Evolutionary conservation across 495 filamentous ascomycete genomes (phyloP).

Genomic region (Annulohypoxylon moriforme): DNA sequence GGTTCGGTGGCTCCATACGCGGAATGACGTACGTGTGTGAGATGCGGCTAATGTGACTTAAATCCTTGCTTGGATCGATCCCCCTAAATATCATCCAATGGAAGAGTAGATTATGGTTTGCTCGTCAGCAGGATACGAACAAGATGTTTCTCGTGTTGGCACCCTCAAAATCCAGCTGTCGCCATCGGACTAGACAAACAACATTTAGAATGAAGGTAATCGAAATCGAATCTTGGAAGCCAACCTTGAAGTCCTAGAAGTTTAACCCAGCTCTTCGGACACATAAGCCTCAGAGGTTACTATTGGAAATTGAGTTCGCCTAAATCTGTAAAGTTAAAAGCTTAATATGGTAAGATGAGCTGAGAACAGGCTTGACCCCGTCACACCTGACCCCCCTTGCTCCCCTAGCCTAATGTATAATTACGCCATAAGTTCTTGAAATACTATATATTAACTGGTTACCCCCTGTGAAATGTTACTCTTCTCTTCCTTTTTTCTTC

Average conservation of each 20-base stretch:
- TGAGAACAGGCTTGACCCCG: conserved; percentile 29
- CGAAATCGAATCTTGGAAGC: neutral
- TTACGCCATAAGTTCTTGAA: conserved; percentile 12
- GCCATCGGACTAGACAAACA: conserved; percentile 17
- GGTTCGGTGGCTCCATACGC: conserved; percentile 14
- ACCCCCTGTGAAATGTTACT: neutral
- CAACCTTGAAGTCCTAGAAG: neutral
- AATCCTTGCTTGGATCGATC: conserved; percentile 19
- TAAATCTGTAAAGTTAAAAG: neutral
- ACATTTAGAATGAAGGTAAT: neutral
- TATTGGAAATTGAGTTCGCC: conserved; percentile 3
- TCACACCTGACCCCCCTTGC: conserved; percentile 10
- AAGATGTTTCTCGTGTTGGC: conserved; percentile 16
- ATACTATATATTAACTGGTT: conserved; percentile 12
- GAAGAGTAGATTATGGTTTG: conserved; percentile 19
- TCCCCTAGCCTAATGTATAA: conserved; percentile 14
- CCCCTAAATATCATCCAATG: conserved; percentile 9
- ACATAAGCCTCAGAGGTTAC: neutral
- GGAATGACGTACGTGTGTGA: conserved; percentile 39
- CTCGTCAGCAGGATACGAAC: conserved; percentile 7
- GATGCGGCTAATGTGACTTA: conserved; percentile 35
- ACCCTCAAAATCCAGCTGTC: neutral
- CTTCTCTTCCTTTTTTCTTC: conserved; percentile 3
- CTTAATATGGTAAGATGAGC: conserved; percentile 9
- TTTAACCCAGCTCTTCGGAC: neutral